Evolutionary conservation across 75 land plant species (phyloP), one percentile per base, ranked within the genome.

Genomic region (Pseudotsuga menziesii): DNA sequence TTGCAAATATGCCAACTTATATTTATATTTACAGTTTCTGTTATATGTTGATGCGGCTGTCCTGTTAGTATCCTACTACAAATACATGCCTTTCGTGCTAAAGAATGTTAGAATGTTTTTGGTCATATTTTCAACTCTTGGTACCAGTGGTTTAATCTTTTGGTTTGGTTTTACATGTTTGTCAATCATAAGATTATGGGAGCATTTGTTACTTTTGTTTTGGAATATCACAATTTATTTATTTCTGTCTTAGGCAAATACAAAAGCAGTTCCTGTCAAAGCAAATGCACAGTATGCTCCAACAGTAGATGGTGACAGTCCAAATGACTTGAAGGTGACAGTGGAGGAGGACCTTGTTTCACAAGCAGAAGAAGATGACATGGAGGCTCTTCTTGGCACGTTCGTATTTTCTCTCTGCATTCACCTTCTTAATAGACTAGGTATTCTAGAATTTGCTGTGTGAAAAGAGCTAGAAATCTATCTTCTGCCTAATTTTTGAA

Each of bases 321-420:
- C 83, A 70, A 78, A 74, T 77, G 61, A 59, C n/a, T n/a, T 59
- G 73, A 85, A 84, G 83, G 96, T 94, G 56, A 87, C 90, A 62
- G 98, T 97, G 74, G 98, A 97, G 79, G 89, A 80, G 78, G 99
- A 97, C 62, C 61, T 97, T 75, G 96, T 92, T 75, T 92, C 94
- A 12, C 98, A 94, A 85, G 94, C 93, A 60, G 99, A 94, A 81
- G 99, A 97, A 72, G 98, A 97, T 72, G 99, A 97, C 77, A 94
- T 94, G 94, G 96, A 97, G 79, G 98, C 99, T 75, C 92, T 97
- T 70, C 86, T 97, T 79, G 99, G 92, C 80, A 91, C 92, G 99
- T 97, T 81, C 44, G 99, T 85, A 56, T 74, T 75, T 23, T 73
- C 57, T 55, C 20, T 55, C 75, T 55, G 20, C 5, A 76, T 56